A percentile compares a stretch with the other conserved stretches of the same genome.
Conservation (phyloP, 148 eudicot species). For the Chenopodium album region DNA sequence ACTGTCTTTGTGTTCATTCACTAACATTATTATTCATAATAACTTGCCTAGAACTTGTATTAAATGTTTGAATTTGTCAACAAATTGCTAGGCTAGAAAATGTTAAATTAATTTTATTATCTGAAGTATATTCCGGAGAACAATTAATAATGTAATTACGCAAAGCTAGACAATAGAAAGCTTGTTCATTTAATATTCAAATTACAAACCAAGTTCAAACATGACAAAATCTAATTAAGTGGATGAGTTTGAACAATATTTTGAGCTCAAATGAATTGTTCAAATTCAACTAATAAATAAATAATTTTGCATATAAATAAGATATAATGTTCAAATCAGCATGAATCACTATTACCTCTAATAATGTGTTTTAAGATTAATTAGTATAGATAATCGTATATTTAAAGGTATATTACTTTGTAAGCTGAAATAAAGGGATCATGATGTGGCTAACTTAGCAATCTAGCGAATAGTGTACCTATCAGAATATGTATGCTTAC, state of each 20-base stretch:
- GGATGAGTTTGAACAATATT: not conserved
- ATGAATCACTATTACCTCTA: not conserved
- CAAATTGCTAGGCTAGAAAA: too few relatives aligned
- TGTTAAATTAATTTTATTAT: too few relatives aligned
- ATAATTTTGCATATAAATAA: not conserved
- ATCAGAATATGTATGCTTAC: not conserved
- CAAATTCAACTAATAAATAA: not conserved
- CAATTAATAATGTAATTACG: too few relatives aligned
- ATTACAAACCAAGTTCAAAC: too few relatives aligned
- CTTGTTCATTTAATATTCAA: not conserved
- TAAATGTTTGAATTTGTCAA: too few relatives aligned
- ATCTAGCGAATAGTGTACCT: not conserved
- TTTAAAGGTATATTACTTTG: not conserved
- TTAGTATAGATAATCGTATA: not conserved
- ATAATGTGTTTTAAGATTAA: too few relatives aligned
- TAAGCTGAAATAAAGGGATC: not conserved
- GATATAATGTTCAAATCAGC: not conserved
- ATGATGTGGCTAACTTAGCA: not conserved
- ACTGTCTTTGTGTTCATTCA: too few relatives aligned
- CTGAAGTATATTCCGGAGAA: not conserved
- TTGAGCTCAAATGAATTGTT: not conserved
- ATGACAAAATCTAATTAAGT: not conserved
- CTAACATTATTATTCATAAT: too few relatives aligned
- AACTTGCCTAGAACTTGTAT: too few relatives aligned
- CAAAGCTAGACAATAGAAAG: not conserved